These are phyloP conservation scores for Penicillium nordicum DNA, from an alignment of 2,329 filamentous ascomycete species.

Conservation along the genomic window DNA sequence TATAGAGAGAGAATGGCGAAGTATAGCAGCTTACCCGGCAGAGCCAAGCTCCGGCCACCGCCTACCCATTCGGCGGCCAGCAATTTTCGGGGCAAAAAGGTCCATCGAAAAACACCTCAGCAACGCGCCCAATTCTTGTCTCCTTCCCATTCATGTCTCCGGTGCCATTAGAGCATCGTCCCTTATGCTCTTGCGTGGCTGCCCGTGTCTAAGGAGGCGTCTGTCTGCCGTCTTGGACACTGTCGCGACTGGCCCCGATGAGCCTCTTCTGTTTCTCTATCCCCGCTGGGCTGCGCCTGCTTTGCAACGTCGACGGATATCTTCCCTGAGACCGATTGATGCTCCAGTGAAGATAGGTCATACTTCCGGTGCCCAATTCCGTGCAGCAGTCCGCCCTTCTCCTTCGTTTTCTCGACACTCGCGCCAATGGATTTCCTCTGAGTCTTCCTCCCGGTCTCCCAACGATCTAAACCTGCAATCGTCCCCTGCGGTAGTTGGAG, in stretches of 20 bases:
- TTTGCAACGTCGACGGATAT: constrained; percentile 21
- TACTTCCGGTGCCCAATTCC: background rate
- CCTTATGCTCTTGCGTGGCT: constrained; percentile 45
- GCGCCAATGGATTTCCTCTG: constrained; percentile 26
- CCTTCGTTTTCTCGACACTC: constrained; percentile 11
- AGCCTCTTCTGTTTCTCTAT: constrained; percentile 47
- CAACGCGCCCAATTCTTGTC: constrained; percentile 1
- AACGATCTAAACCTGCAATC: background rate
- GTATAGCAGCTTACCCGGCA: constrained; percentile 1
- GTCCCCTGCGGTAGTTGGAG: background rate
- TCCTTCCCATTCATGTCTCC: constrained; percentile 16
- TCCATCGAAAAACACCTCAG: constrained; percentile 8
- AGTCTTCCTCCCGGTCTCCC: background rate
- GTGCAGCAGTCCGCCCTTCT: background rate
- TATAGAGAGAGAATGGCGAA: background rate
- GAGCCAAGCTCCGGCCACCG: constrained; percentile 18
- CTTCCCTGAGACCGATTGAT: constrained; percentile 14
- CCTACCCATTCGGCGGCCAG: constrained; percentile 21
- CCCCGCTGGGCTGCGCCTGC: constrained; percentile 39
- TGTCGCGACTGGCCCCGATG: constrained; percentile 37
- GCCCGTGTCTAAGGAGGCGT: constrained; percentile 41
- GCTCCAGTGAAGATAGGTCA: background rate
- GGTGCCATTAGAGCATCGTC: constrained; percentile 13
- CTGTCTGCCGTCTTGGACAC: constrained; percentile 36
- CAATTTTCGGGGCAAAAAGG: constrained; percentile 22